Evolutionary conservation across 1,139 yeast genomes (phyloP).

Genomic region (Protomyces inundatus): DNA sequence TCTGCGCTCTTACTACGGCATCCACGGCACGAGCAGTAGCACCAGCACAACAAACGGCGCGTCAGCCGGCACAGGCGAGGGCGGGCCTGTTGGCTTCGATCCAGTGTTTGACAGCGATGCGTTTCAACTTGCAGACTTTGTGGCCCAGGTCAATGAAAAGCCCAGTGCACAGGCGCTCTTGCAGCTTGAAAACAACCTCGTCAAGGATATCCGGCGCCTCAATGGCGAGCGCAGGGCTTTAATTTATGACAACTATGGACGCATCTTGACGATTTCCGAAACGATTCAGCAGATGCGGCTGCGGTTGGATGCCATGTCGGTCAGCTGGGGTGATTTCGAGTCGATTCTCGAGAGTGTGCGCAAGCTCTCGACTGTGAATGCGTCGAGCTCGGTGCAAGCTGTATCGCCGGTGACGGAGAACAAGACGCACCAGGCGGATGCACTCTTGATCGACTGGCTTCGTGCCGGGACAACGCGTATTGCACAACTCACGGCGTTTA

Average conservation of each 20-base stretch:
- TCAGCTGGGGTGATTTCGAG: not conserved
- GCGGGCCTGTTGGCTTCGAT: slow-evolving; percentile 30
- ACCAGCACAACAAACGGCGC: slow-evolving; percentile 4
- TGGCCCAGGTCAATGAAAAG: slow-evolving; percentile 34
- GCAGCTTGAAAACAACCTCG: slow-evolving; percentile 37
- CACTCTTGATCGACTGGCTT: not conserved
- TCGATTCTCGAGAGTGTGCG: not conserved
- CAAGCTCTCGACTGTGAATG: not conserved
- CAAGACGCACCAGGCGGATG: not conserved
- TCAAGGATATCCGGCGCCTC: slow-evolving; percentile 39
- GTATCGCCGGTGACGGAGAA: not conserved
- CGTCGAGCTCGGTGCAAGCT: not conserved
- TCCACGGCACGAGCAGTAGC: slow-evolving; percentile 31
- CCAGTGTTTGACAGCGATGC: slow-evolving; percentile 34
- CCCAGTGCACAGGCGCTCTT: slow-evolving; percentile 36
- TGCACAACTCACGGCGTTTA: not conserved
- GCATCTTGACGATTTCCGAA: slow-evolving; percentile 42
- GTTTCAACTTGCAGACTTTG: slow-evolving; percentile 34
- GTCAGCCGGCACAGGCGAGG: not conserved
- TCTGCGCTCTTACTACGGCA: slow-evolving; percentile 43
- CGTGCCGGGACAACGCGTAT: not conserved
- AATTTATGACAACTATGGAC: slow-evolving; percentile 45
- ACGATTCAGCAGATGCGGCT: slow-evolving; percentile 32
- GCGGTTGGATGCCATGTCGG: not conserved
- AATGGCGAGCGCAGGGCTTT: slow-evolving; percentile 45